These are phyloP conservation scores for Penicillium riverlandense DNA, from an alignment of 495 filamentous ascomycete genomes.

Conservation along the genomic window DNA sequence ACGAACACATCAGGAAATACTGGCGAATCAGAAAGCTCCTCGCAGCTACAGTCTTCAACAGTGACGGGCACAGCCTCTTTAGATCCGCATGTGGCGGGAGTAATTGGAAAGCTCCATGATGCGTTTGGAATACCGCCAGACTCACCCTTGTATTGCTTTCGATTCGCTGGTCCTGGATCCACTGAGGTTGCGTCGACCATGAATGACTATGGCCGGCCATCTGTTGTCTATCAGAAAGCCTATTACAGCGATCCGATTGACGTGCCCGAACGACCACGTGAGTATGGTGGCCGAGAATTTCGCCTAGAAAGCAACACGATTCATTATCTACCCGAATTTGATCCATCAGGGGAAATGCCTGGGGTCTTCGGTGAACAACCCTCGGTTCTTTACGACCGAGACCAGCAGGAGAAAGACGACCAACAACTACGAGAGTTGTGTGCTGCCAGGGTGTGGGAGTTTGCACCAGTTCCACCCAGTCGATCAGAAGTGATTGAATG, in stretches of 20 bases:
- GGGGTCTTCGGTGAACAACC: conserved; percentile 49
- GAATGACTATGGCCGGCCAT: conserved; percentile 30
- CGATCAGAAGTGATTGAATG: conserved; percentile 64
- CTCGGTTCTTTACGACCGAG: conserved; percentile 35
- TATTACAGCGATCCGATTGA: conserved; percentile 84
- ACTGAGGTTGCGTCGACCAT: conserved; percentile 23
- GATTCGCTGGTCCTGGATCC: conserved; percentile 17
- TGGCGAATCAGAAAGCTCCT: conserved; percentile 7
- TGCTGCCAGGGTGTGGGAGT: conserved; percentile 31
- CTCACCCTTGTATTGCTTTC: conserved; percentile 17
- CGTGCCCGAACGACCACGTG: conserved; percentile 68
- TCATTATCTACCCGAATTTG: conserved; percentile 74
- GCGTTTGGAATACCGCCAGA: conserved; percentile 23
- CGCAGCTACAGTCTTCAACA: conserved; percentile 13
- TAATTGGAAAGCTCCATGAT: conserved; percentile 14
- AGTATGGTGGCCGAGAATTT: conserved; percentile 88
- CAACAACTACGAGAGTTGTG: conserved; percentile 36
- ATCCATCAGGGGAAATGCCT: conserved; percentile 51
- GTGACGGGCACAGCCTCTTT: conserved; percentile 3
- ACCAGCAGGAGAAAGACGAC: conserved; percentile 42
- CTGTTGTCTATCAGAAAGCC: conserved; percentile 74
- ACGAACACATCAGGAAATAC: conserved; percentile 2
- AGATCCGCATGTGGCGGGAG: conserved; percentile 16
- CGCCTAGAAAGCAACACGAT: conserved; percentile 65
- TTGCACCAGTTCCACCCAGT: conserved; percentile 55